Conservation (phyloP, 164 flowering plant genomes). For the Paratinospora sagittata region DNA sequence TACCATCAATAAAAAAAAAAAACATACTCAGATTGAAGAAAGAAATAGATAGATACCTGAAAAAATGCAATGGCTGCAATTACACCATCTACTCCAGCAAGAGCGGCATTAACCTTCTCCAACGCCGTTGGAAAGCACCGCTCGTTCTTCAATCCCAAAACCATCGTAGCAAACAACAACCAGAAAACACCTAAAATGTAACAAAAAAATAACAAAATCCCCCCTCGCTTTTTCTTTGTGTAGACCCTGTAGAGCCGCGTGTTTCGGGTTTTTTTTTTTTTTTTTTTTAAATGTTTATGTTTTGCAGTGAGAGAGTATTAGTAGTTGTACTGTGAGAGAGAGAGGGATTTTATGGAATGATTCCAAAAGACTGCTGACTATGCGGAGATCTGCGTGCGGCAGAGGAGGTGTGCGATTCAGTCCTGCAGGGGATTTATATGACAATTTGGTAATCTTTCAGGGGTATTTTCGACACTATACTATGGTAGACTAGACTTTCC, state of each 20-base stretch:
- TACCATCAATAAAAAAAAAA: not conserved
- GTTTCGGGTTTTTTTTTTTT: not conserved
- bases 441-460: no score
- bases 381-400: no score
- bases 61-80: conserved; percentile 2
- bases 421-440: no score
- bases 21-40: no score
- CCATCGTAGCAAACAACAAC: not conserved
- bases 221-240: not conserved
- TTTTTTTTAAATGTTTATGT: not conserved
- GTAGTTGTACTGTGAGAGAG: not conserved
- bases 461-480: no score
- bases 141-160: not conserved
- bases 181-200: not conserved
- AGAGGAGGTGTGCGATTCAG: no score
- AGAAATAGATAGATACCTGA: not conserved
- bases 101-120: not conserved
- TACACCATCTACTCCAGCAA: conserved; percentile 1
- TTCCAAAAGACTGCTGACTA: no score
- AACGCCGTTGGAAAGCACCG: not conserved
- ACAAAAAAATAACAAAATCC: not conserved
- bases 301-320: not conserved
- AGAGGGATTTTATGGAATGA: not conserved
- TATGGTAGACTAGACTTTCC: no score
- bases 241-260: no score